Evolutionary conservation across 768 basidiomycete genomes (phyloP).

Genomic region (Chalciporus sphaerocephalus): DNA sequence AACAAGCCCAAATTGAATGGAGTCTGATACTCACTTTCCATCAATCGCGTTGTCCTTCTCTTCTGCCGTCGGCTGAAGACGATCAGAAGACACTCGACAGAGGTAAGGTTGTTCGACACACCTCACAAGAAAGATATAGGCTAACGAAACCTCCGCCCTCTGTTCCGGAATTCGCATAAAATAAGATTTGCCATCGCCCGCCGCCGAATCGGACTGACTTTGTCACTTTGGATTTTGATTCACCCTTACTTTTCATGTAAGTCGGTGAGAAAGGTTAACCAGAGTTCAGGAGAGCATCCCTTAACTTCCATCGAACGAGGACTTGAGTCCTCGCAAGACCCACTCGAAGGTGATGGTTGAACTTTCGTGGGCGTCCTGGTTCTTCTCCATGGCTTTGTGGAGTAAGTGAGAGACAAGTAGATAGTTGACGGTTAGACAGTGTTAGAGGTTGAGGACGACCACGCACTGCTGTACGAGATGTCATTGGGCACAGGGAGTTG

Average conservation of each 20-base stretch:
- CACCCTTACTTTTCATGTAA: constrained; percentile 51
- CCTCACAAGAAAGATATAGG: constrained; percentile 80
- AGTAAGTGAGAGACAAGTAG: neutral
- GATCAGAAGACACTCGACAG: constrained; percentile 6
- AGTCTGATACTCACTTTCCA: constrained; percentile 44
- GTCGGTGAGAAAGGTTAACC: neutral
- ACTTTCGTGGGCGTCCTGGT: constrained; percentile 45
- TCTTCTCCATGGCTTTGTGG: constrained; percentile 26
- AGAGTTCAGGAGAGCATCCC: neutral
- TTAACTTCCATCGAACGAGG: constrained; percentile 69
- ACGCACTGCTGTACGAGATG: neutral
- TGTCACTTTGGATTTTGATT: constrained; percentile 69
- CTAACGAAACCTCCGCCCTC: constrained; percentile 61
- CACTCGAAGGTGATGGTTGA: constrained; percentile 68
- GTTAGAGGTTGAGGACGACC: neutral
- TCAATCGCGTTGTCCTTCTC: constrained; percentile 66
- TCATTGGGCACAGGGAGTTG: constrained; percentile 1
- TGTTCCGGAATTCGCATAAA: constrained; percentile 78
- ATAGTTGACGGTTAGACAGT: neutral
- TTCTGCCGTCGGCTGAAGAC: constrained; percentile 62
- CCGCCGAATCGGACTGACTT: constrained; percentile 74
- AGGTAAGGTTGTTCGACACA: constrained; percentile 31
- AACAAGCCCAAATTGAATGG: neutral
- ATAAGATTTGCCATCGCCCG: constrained; percentile 79
- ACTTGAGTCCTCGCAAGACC: constrained; percentile 66